Percentiles rank a stretch among this genome's conserved stretches.
These are phyloP conservation scores for Arthrocladium fulminans DNA, from an alignment of 2,329 filamentous ascomycete species.

Conservation along the genomic window DNA sequence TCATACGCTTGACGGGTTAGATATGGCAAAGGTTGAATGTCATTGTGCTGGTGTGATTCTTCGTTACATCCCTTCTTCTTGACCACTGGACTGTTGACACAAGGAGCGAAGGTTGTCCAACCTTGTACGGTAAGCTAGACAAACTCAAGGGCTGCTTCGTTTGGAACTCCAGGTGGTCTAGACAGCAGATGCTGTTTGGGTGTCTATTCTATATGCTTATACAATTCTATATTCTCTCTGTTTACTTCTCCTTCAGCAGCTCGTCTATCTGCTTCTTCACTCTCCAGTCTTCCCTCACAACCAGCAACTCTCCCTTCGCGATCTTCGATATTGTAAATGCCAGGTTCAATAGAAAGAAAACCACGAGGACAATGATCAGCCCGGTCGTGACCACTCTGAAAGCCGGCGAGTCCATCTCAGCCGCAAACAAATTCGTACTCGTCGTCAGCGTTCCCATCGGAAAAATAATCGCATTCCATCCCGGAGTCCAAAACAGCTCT, in stretches of 20 bases:
- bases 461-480: constrained; percentile 20
- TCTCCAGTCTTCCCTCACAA: constrained; percentile 16
- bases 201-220: too few species aligned
- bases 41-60: too few species aligned
- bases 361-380: constrained; percentile 29
- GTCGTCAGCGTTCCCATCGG: constrained; percentile 17
- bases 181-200: too few species aligned
- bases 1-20: too few species aligned
- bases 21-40: too few species aligned
- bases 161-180: too few species aligned
- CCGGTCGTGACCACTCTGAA: constrained; percentile 33
- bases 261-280: constrained; percentile 8
- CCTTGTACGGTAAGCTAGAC: too few species aligned
- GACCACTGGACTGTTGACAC: too few species aligned
- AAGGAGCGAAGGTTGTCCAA: too few species aligned
- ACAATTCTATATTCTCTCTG: not conserved
- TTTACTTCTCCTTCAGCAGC: constrained; percentile 6
- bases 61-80: too few species aligned
- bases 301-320: constrained; percentile 25
- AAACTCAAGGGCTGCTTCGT: too few species aligned
- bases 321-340: constrained; percentile 28
- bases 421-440: constrained; percentile 28
- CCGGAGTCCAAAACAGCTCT: constrained; percentile 15
- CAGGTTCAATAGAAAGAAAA: constrained; percentile 28
- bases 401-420: constrained; percentile 31